Evolutionary conservation across 2,329 filamentous ascomycete species (phyloP).

Genomic region (Berkeleyomyces rouxiae): DNA sequence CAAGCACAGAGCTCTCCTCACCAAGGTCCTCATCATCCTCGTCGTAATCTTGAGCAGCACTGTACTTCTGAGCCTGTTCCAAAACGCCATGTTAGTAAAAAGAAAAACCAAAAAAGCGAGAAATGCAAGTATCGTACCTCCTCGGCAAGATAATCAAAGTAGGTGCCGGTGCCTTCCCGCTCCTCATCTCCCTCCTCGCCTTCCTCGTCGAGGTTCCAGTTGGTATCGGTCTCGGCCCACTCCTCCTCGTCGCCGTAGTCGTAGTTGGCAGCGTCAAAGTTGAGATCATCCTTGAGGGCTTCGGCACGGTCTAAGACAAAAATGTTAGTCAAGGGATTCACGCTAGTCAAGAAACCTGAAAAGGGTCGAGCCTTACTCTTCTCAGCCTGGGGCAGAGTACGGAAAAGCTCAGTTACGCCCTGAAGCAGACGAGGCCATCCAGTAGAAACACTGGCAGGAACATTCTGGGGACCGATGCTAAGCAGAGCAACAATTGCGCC

Average conservation of each 20-base stretch:
- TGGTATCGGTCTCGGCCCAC: conserved; percentile 64
- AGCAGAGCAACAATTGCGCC: conserved; percentile 80
- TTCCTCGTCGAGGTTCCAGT: conserved; percentile 63
- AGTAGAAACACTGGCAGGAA: conserved; percentile 81
- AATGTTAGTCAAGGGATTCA: not conserved
- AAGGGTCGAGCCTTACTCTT: conserved; percentile 45
- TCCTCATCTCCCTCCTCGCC: conserved; percentile 52
- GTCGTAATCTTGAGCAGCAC: conserved; percentile 42
- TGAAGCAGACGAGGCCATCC: conserved; percentile 85
- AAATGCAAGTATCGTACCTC: conserved; percentile 38
- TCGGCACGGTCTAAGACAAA: conserved; percentile 61
- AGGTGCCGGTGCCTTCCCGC: conserved; percentile 83
- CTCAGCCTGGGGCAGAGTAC: conserved; percentile 70
- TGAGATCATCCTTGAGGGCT: conserved; percentile 75
- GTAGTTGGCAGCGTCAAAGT: conserved; percentile 43
- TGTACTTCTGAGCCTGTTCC: conserved; percentile 62
- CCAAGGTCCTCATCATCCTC: conserved; percentile 61
- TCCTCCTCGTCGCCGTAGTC: conserved; percentile 61
- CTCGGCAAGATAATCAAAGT: conserved; percentile 88
- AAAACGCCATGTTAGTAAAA: conserved; percentile 16
- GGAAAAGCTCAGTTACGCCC: conserved; percentile 81
- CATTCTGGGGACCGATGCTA: conserved; percentile 59
- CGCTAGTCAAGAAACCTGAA: not conserved
- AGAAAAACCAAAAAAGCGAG: not conserved
- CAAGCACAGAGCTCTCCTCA: conserved; percentile 81